These are phyloP conservation scores for Zasmidium cellare DNA, from an alignment of 2,329 filamentous ascomycete species.

Conservation along the genomic window DNA sequence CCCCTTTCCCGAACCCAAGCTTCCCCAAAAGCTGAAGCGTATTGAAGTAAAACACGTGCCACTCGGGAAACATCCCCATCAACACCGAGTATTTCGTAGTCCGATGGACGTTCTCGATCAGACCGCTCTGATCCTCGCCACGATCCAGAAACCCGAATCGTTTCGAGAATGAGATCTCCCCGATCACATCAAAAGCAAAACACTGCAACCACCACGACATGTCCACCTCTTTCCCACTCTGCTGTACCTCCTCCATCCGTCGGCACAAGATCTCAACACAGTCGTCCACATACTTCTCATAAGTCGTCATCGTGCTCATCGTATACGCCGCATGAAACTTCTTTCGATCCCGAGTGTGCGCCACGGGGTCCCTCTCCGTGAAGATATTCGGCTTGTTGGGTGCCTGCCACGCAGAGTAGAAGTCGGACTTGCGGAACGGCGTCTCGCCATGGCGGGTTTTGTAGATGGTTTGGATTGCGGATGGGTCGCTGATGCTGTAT, in stretches of 20 bases:
- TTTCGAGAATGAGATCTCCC: conserved; percentile 34
- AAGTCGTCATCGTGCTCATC: conserved; percentile 15
- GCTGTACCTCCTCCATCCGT: conserved; percentile 7
- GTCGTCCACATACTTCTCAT: conserved; percentile 16
- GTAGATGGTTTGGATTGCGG: conserved; percentile 24
- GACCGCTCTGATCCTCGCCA: conserved; percentile 30
- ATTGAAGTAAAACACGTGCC: background rate
- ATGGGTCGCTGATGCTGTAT: conserved; percentile 8
- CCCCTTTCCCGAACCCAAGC: too few species aligned
- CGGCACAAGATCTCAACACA: conserved; percentile 2
- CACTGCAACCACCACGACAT: conserved; percentile 30
- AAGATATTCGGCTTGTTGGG: conserved; percentile 3
- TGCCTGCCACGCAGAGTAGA: conserved; percentile 7
- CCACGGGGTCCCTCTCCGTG: background rate
- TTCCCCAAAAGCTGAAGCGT: too few species aligned
- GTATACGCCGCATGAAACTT: conserved; percentile 12
- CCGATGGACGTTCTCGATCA: background rate
- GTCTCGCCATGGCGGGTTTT: conserved; percentile 3
- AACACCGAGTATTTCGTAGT: background rate
- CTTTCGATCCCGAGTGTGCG: conserved; percentile 5
- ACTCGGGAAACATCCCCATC: too few species aligned
- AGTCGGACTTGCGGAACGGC: conserved; percentile 23
- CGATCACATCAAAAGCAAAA: conserved; percentile 45
- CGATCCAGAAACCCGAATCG: conserved; percentile 40
- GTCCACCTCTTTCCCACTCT: conserved; percentile 13